phyloP scores from a whole-genome alignment of 2,329 filamentous ascomycete genomes.

The Didymella pinodella region DNA sequence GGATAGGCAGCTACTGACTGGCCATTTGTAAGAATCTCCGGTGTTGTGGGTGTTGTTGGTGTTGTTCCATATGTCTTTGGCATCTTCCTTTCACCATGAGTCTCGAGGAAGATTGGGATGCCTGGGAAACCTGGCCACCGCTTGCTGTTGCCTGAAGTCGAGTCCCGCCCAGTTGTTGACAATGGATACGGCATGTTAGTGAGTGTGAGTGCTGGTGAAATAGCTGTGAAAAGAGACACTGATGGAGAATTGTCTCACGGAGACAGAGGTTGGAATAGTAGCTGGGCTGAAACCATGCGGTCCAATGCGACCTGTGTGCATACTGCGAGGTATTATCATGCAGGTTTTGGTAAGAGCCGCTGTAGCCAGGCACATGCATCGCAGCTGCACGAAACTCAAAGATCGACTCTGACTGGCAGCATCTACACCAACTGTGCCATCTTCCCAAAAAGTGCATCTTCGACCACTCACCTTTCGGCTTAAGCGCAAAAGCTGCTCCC shows the following conservation, averaged over 20 bases:
- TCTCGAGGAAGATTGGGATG: conserved; percentile 40
- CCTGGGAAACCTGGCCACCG: no score
- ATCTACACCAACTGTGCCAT: conserved; percentile 34
- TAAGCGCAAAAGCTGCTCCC: conserved; percentile 34
- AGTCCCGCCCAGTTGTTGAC: no score
- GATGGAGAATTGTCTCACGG: conserved; percentile 9
- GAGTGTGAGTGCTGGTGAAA: conserved; percentile 10
- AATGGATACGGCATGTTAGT: conserved; percentile 31
- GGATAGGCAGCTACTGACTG: no score
- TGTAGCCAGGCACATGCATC: conserved; percentile 24
- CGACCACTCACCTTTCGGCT: conserved; percentile 36
- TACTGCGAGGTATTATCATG: conserved; percentile 29
- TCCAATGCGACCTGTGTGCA: conserved; percentile 21
- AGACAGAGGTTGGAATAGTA: conserved; percentile 5
- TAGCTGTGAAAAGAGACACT: not conserved
- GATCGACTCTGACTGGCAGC: conserved; percentile 32
- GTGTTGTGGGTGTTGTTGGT: conserved; percentile 33
- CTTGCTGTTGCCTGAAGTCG: no score
- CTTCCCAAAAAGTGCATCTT: conserved; percentile 28
- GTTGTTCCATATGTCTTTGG: conserved; percentile 33
- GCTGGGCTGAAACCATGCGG: conserved; percentile 18
- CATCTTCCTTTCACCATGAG: conserved; percentile 21
- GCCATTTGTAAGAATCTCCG: conserved; percentile 23
- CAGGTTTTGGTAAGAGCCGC: conserved; percentile 26
- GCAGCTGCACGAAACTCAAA: conserved; percentile 35